Evolutionary conservation across 2,329 filamentous ascomycete species (phyloP).

Genomic region (Paecilomyces niveus): DNA sequence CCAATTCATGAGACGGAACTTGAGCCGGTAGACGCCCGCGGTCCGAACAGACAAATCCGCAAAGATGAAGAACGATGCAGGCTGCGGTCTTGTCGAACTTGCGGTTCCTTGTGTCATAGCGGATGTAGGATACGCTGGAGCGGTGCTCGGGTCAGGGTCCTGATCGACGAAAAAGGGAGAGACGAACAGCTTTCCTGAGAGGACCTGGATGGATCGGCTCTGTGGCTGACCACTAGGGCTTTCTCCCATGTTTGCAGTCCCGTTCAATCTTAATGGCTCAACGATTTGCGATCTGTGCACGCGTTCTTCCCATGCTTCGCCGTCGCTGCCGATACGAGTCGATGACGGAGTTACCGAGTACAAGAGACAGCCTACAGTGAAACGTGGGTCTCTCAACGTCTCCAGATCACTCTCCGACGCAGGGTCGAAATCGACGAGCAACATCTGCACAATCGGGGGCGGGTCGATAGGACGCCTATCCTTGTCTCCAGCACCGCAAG

Average conservation of each 20-base stretch:
- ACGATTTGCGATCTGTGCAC: constrained; percentile 7
- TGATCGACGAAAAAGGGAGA: constrained; percentile 36
- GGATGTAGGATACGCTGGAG: constrained; percentile 29
- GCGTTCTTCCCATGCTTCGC: constrained; percentile 8
- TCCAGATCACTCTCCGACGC: constrained; percentile 28
- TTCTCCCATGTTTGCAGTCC: constrained; percentile 11
- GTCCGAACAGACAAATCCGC: constrained; percentile 41
- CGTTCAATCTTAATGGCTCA: constrained; percentile 3
- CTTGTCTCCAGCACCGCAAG: constrained; percentile 40
- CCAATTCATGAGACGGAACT: constrained; percentile 41
- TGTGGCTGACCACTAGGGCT: constrained; percentile 12
- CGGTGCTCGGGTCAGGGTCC: constrained; percentile 37
- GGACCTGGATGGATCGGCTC: constrained; percentile 18
- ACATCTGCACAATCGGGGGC: constrained; percentile 40
- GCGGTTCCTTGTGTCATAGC: constrained; percentile 2
- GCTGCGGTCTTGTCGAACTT: constrained; percentile 13
- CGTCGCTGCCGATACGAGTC: neutral
- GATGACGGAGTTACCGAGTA: constrained; percentile 22
- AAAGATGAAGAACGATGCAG: constrained; percentile 42
- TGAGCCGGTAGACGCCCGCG: constrained; percentile 37
- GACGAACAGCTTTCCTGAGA: constrained; percentile 34
- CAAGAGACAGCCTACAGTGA: constrained; percentile 39
- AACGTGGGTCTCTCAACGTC: constrained; percentile 32
- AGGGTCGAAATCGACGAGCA: constrained; percentile 38
- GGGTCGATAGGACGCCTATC: constrained; percentile 42